A percentile compares a stretch with the other conserved stretches of the same genome.
phyloP scores from a whole-genome alignment of 108 stramenopile species.

The Stephanodiscus minutulus region DNA sequence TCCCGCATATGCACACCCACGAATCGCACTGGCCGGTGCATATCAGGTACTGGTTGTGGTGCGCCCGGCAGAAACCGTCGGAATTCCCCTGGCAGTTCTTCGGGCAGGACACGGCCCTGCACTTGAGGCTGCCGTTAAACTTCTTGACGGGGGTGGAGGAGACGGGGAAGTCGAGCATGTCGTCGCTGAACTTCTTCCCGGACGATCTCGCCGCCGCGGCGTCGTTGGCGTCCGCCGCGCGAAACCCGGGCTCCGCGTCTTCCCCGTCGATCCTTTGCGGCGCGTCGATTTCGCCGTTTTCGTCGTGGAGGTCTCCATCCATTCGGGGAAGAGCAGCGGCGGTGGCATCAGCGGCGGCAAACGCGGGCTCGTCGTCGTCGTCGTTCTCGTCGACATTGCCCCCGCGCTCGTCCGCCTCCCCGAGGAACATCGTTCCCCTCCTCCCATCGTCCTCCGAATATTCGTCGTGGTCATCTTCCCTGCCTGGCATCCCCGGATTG shows the following conservation, averaged over 20 bases:
- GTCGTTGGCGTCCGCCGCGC: not conserved
- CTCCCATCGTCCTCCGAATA: not conserved
- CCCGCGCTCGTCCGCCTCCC: not conserved
- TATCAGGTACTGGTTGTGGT: conserved; percentile 1
- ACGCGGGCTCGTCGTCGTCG: not conserved
- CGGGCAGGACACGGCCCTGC: not conserved
- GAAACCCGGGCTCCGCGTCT: not conserved
- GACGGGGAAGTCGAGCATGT: not conserved
- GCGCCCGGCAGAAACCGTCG: conserved; percentile 2
- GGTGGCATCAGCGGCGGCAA: not conserved
- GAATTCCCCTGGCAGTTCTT: conserved; percentile 7
- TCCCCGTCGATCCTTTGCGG: not conserved
- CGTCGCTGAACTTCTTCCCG: not conserved
- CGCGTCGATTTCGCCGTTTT: not conserved
- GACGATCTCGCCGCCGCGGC: not conserved
- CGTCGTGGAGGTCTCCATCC: not conserved
- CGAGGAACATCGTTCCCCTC: not conserved
- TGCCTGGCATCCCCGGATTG: not conserved
- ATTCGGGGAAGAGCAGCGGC: too few relatives aligned
- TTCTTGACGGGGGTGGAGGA: not conserved
- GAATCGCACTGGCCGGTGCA: not conserved
- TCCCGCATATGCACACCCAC: not conserved
- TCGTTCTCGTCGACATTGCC: too few relatives aligned
- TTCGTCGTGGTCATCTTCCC: not conserved
- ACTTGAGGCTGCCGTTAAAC: not conserved